Evolutionary conservation across 1,284 basidiomycete species (phyloP).

Genomic region (Microbotryum lychnidis-dioicae): DNA sequence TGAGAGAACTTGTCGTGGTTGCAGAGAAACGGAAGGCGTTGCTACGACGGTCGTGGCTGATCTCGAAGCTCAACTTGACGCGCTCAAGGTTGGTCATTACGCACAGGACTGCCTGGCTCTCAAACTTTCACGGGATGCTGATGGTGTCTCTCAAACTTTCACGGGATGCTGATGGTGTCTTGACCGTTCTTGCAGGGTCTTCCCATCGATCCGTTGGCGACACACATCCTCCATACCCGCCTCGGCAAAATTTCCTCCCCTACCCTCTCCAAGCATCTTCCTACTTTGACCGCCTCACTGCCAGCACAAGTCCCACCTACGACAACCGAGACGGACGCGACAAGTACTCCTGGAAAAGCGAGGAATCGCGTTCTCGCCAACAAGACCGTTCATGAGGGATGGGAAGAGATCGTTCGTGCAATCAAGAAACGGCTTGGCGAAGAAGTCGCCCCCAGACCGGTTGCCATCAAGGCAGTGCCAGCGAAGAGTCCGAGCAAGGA

Average conservation of each 20-base stretch:
- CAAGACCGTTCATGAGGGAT: constrained; percentile 28
- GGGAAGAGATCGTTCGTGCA: constrained; percentile 22
- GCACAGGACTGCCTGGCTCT: background rate
- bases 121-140: background rate
- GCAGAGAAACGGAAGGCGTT: constrained; percentile 40
- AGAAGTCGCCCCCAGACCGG: constrained; percentile 6
- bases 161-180: too few relatives aligned
- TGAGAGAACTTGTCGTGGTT: background rate
- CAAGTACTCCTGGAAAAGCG: constrained; percentile 22
- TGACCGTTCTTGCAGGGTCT: constrained; percentile 47
- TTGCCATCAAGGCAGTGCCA: constrained; percentile 30
- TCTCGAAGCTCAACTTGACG: constrained; percentile 59
- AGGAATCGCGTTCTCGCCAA: constrained; percentile 35
- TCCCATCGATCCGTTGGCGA: constrained; percentile 53
- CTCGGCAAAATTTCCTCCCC: constrained; percentile 59
- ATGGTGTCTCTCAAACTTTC: background rate
- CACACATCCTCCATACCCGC: constrained; percentile 58
- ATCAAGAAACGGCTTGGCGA: constrained; percentile 26
- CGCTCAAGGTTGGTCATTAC: constrained; percentile 52
- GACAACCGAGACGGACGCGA: constrained; percentile 7
- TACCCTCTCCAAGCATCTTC: constrained; percentile 25
- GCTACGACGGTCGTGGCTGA: constrained; percentile 44
- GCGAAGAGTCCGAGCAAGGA: constrained; percentile 25
- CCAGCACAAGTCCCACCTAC: constrained; percentile 39
- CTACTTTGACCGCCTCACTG: constrained; percentile 39